Evolutionary conservation across 1,284 basidiomycete genomes (phyloP), one percentile per base, ranked within the genome.

Genomic region (Pseudomicrostroma phylloplanum): DNA sequence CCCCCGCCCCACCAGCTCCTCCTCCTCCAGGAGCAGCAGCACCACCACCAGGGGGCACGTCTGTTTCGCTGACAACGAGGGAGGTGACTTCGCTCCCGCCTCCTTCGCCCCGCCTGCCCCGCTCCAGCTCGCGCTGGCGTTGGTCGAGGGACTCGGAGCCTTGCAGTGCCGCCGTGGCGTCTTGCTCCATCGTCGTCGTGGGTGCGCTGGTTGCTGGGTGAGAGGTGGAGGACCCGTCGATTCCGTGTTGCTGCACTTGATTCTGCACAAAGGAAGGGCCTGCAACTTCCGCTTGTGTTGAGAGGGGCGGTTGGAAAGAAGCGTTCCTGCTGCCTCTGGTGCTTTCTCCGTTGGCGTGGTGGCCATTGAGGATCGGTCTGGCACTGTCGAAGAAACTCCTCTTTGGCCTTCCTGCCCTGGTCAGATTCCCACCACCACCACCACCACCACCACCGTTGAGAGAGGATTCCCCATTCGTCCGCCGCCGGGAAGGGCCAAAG

Each of bases 71-170:
- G 30, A 36, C 30, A 36, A 36, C 30, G 9, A 36, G 30, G 30
- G 30, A 36, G 9, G 30, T 36, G 30, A 48, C 51, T 6, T 54
- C 51, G 23, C 51, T 54, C 51, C 51, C 51, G 6, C 51, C 51
- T 23, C 51, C 51, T 13, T 54, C 51, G 15, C 51, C 51, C 25
- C 51, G 19, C n/a, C 51, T 21, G 13, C 51, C 51, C 15, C 51
- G 51, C 51, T 54, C 51, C 7, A 54, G 15, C 51, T 54, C 51
- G 21, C 51, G n/a, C 21, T 54, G 21, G 8, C 51, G 19, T 19
- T 54, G 21, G 51, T 23, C 23, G n/a, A 48, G 46, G 46, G 17
- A n/a, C 17, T 23, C 46, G 46, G n/a, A n/a, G 46, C 46, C 46
- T 23, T n/a, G n/a, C 3, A 48, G 17, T 3, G 46, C 46, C 6